Base-by-base conservation (phyloP, 768 basidiomycete genomes). In the Pulveroboletus sp. region DNA sequence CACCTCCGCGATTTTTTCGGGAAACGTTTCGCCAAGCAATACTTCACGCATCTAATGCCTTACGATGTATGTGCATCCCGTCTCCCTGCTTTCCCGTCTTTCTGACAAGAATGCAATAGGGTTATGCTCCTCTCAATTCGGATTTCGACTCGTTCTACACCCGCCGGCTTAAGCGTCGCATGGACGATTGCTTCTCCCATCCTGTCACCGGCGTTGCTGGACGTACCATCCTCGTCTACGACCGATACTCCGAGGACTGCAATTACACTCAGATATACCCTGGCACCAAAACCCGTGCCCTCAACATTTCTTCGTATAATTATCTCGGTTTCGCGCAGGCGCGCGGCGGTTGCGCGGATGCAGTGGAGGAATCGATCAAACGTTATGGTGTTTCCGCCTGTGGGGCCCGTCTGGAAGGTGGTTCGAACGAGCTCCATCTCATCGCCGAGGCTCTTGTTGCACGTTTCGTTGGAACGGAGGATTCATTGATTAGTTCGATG, bases 71-170 rank as follows among this genome's bases (percentile, higher is more conserved):
- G 93, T 76, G 1, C n/a, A 47, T 29, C 31, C 16, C 39, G 43
- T 54, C 19, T 19, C 43, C 0, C 16, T 49, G 29, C n/a, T 47
- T 50, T 37, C 13, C 5, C 44, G 23, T 48, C 34, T 50, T 35
- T 41, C 45, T 61, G 14, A 59, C 42, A 27, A 12, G 16, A 26
- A 0, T 20, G 14, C 43, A n/a, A 35, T 67, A 97, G 93, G 96
- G 95, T 49, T 94, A 96, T 63, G 95, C 94, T 2, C 89, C 96
- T 6, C 78, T 98, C 52, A 95, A 93, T 71, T 96, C 93, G 9
- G 96, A 98, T 68, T 98, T 98, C 58, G 95, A 98, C 69, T 98
- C 96, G 6, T 99, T 98, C 74, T 98, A 98, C 76, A 95, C 94
- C 51, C 91, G 95, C 43, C 86, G 94, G 4, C 81, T 98, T 56